Evolutionary conservation across 176 grass and related monocot species (phyloP), one percentile per base, ranked within the genome.

Genomic region (Coix lacrymajobi): DNA sequence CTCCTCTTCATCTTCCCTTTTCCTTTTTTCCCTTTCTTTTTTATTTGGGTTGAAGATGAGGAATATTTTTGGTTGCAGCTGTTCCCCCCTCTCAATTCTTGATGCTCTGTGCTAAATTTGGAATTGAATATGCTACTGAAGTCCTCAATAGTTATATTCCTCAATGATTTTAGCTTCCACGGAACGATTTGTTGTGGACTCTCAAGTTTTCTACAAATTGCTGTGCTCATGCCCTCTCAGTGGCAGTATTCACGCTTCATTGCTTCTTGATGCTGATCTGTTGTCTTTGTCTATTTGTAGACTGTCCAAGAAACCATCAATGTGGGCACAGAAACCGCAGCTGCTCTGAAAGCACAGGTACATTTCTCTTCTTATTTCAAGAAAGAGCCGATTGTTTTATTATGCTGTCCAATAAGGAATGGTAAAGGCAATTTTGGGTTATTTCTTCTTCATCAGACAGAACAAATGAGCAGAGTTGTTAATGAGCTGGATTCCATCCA

Each of bases 401-500:
- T 48, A 19, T 86, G 65, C 19, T 71, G n/a, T 54, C 22, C 19
- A 67, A 84, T 36, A 11, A 38, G 38, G 31, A 56, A 68, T 5
- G 26, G 3, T 38, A 29, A 45, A 25, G 19, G 5, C 79, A 44
- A 72, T 67, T 72, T 85, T 52, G 34, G 34, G 20, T 44, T 78
- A 76, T 73, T 73, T 87, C 34, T 78, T 65, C 41, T 81, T 89
- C 83, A 73, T 52, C 83, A 98, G 95, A 98, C 95, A 24, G 95
- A 95, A 41, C 95, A 98, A 98, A 98, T 95, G 95, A 95, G 90
- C 81, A 89, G 92, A 85, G 67, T 95, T 79, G 87, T 98, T 46
- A 98, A 98, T 80, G 95, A 98, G 85, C 84, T 98, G 71, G 95
- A 98, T 54, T 98, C 95, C 20, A 98, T 98, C 38, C 95, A 98